phyloP scores from a whole-genome alignment of 179 eudicot genomes.

The Gypsophila paniculata region DNA sequence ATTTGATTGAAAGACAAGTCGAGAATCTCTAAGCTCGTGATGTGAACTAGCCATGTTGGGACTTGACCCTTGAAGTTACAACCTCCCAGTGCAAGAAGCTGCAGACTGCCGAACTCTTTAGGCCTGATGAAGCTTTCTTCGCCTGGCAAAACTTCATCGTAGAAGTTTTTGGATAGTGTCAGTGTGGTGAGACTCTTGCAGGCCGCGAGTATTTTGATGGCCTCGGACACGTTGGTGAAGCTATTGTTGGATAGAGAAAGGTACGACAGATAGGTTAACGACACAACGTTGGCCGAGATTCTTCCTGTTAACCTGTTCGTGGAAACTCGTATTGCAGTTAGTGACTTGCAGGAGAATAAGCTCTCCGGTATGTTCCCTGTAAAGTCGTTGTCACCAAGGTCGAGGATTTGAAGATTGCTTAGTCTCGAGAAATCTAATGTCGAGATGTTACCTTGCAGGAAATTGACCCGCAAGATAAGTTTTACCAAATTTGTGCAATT shows the following conservation, averaged over 20 bases:
- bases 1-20: conserved; percentile 58
- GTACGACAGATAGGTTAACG: conserved; percentile 50
- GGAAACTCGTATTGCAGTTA: conserved; percentile 64
- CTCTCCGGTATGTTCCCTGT: conserved; percentile 52
- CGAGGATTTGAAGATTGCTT: conserved; percentile 39
- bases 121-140: conserved; percentile 26
- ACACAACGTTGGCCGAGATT: conserved; percentile 38
- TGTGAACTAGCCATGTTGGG: conserved; percentile 52
- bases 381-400: conserved; percentile 69
- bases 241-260: conserved; percentile 63
- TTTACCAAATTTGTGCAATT: conserved; percentile 45
- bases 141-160: conserved; percentile 43
- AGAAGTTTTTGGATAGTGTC: conserved; percentile 58
- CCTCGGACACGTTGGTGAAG: conserved; percentile 50
- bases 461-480: conserved; percentile 49
- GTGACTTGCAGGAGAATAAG: conserved; percentile 55
- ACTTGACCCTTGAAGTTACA: conserved; percentile 48
- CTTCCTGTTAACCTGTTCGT: conserved; percentile 48
- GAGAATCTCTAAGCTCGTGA: conserved; percentile 48
- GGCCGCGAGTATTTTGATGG: conserved; percentile 37
- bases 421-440: conserved; percentile 62
- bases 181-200: conserved; percentile 52
- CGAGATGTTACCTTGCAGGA: conserved; percentile 50
- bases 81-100: conserved; percentile 60
- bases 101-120: conserved; percentile 44